Conservation (phyloP, 192 early-diverging fungal genomes). For the Entophlyctis luteolus region DNA sequence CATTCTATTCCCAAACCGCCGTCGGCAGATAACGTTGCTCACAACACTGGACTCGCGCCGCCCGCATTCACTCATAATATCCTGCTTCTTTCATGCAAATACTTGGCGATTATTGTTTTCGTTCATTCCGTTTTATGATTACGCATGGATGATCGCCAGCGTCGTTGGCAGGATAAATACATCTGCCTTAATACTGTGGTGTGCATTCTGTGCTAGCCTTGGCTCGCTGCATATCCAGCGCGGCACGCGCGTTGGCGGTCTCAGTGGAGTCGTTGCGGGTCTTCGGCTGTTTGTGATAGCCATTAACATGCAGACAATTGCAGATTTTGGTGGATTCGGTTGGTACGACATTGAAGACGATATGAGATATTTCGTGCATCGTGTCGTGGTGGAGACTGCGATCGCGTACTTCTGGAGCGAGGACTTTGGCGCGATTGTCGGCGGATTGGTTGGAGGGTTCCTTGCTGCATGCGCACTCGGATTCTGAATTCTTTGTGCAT, state of each 20-base stretch:
- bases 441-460: background rate
- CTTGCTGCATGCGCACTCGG: no score
- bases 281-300: background rate
- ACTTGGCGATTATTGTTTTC: background rate
- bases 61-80: background rate
- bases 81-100: background rate
- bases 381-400: background rate
- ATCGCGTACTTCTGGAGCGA: background rate
- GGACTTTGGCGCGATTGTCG: background rate
- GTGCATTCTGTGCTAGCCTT: background rate
- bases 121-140: background rate
- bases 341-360: no score
- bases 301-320: background rate
- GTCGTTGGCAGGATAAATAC: background rate
- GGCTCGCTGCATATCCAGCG: background rate
- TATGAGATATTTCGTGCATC: background rate
- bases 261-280: background rate
- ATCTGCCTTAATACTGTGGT: background rate
- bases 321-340: no score
- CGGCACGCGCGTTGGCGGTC: background rate
- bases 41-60: background rate
- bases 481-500: no score
- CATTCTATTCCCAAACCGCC: background rate
- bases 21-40: background rate
- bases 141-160: background rate